Evolutionary conservation across 352 stramenopile genomes (phyloP).

Genomic region (Pythium oligandrum): DNA sequence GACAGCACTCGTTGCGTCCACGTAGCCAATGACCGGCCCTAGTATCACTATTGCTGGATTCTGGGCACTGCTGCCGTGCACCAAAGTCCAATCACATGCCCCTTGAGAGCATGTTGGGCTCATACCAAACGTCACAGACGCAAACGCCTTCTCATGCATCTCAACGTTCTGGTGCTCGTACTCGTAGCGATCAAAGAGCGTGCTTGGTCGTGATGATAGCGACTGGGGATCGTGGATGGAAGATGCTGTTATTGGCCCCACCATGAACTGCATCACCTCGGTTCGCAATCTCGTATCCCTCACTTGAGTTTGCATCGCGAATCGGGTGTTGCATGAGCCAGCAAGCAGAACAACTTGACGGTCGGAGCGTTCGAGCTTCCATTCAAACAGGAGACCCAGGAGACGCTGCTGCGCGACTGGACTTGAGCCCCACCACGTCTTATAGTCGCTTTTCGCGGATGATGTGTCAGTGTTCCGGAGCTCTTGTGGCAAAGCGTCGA

Average conservation of each 20-base stretch:
- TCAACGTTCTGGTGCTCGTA: constrained; percentile 35
- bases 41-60: constrained; percentile 32
- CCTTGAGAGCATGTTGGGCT: constrained; percentile 1
- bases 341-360: constrained; percentile 41
- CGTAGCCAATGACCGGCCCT: constrained; percentile 68
- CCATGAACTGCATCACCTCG: constrained; percentile 33
- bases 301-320: constrained; percentile 31
- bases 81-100: too few relatives aligned
- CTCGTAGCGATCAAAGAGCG: constrained; percentile 40
- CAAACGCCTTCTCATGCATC: constrained; percentile 23
- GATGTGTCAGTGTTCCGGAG: not conserved
- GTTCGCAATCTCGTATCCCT: constrained; percentile 45
- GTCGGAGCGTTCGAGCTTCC: constrained; percentile 49
- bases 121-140: constrained; percentile 15
- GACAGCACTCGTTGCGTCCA: constrained; percentile 46
- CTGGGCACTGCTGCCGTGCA: constrained; percentile 4
- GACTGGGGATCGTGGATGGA: not conserved
- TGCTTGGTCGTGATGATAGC: constrained; percentile 8
- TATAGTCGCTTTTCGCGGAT: constrained; percentile 11
- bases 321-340: constrained; percentile 31
- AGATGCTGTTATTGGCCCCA: constrained; percentile 27
- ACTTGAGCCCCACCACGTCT: constrained; percentile 38
- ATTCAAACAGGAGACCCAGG: constrained; percentile 56
- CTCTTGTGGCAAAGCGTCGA: constrained; percentile 25
- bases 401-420: constrained; percentile 33